phyloP scores from a whole-genome alignment of 75 land plant species.

The Pinus taeda region DNA sequence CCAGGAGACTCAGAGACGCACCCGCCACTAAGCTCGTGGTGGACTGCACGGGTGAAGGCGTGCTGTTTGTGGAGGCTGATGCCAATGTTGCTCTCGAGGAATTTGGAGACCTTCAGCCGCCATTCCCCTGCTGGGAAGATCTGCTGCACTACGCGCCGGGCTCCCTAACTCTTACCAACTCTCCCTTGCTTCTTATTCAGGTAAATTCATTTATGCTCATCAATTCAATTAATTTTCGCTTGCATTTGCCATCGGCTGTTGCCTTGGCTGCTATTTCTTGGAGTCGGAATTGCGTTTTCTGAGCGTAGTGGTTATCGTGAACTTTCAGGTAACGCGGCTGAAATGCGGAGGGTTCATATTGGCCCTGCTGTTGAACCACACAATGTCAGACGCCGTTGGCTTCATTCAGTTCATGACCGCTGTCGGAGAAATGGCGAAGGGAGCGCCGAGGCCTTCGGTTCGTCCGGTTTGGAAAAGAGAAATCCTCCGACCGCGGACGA shows the following conservation, averaged over 20 bases:
- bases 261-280: not conserved
- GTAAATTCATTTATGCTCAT: not conserved
- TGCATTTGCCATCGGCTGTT: not conserved
- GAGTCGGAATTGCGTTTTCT: not conserved
- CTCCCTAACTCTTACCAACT: no score
- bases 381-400: conserved; percentile 44
- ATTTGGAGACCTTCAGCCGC: no score
- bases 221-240: not conserved
- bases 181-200: no score
- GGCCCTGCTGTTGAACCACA: conserved; percentile 40
- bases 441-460: conserved; percentile 27
- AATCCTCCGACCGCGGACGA: conserved; percentile 25
- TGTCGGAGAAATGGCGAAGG: conserved; percentile 38
- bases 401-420: conserved; percentile 47
- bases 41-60: not conserved
- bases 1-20: not conserved
- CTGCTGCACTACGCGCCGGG: no score
- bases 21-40: not conserved
- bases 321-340: conserved; percentile 42
- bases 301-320: not conserved
- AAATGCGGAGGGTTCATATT: conserved; percentile 49
- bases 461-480: conserved; percentile 46
- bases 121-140: no score
- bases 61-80: conserved; percentile 8
- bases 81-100: no score